Evolutionary conservation across 192 early-diverging fungal species (phyloP).

Genomic region (Coemansia sp.): DNA sequence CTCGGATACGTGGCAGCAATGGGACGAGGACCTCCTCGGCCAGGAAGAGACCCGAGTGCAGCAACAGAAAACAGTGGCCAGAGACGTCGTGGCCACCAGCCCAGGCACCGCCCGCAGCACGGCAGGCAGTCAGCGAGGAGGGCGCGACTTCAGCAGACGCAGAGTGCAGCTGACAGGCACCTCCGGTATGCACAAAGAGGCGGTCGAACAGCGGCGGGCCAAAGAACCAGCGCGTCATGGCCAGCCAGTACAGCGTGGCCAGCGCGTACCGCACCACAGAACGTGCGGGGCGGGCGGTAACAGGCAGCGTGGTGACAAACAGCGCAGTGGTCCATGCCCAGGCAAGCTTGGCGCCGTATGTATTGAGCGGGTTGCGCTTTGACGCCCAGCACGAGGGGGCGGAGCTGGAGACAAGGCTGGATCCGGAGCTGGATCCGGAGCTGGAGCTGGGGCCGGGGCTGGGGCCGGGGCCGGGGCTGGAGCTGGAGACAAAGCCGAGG

Average conservation of each 20-base stretch:
- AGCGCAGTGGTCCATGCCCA: slow-evolving; percentile 85
- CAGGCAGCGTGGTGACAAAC: slow-evolving; percentile 52
- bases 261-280: slow-evolving; percentile 52
- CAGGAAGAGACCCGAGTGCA: slow-evolving; percentile 71
- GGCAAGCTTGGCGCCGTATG: slow-evolving; percentile 73
- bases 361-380: slow-evolving; percentile 76
- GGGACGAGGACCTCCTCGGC: slow-evolving; percentile 61
- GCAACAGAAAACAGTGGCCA: slow-evolving; percentile 82
- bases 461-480: too few relatives aligned
- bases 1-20: too few relatives aligned
- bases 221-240: slow-evolving; percentile 82
- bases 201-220: slow-evolving; percentile 80
- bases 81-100: slow-evolving; percentile 79
- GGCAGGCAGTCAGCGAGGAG: slow-evolving; percentile 42
- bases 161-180: slow-evolving; percentile 47
- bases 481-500: slow-evolving; percentile 14
- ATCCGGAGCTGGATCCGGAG: too few relatives aligned
- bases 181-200: slow-evolving; percentile 68
- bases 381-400: slow-evolving; percentile 52
- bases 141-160: not conserved
- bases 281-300: slow-evolving; percentile 12
- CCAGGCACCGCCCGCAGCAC: slow-evolving; percentile 65
- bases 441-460: too few relatives aligned
- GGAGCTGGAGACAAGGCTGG: too few relatives aligned
- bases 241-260: slow-evolving; percentile 80